A percentile compares a stretch with the other conserved stretches of the same genome.
phyloP scores from a whole-genome alignment of 140 eudicot species.

The Cichorium intybus region DNA sequence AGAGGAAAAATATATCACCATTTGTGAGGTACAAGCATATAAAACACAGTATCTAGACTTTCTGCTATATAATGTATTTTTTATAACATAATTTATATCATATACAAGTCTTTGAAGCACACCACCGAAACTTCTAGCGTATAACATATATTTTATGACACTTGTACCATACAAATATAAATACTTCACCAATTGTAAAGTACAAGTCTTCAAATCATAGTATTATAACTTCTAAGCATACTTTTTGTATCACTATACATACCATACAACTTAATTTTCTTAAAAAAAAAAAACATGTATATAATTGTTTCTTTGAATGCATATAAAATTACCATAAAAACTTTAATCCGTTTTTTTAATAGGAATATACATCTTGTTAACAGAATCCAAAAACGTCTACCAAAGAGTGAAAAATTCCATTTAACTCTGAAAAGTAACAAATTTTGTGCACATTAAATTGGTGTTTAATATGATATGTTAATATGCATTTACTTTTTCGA shows the following conservation, averaged over 20 bases:
- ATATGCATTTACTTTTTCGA: too few relatives aligned
- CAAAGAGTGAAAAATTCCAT: too few relatives aligned
- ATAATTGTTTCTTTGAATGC: not conserved
- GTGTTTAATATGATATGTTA: too few relatives aligned
- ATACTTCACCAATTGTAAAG: not conserved
- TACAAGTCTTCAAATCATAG: not conserved
- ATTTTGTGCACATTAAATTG: too few relatives aligned
- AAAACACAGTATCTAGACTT: not conserved
- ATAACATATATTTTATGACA: too few relatives aligned
- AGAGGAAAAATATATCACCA: not conserved
- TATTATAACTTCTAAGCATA: not conserved
- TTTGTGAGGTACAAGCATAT: not conserved
- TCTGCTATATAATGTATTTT: not conserved
- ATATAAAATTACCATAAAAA: too few relatives aligned
- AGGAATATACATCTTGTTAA: not conserved
- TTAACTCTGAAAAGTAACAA: too few relatives aligned
- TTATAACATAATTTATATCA: not conserved
- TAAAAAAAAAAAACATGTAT: not conserved
- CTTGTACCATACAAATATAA: conserved; percentile 1
- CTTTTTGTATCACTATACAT: too few relatives aligned
- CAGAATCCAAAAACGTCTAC: too few relatives aligned
- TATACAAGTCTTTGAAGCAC: not conserved
- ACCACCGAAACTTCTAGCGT: not conserved
- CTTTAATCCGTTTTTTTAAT: too few relatives aligned
- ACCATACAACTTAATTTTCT: not conserved